phyloP scores from a whole-genome alignment of 2,329 filamentous ascomycete genomes.

The Curvularia hawaiiensis region DNA sequence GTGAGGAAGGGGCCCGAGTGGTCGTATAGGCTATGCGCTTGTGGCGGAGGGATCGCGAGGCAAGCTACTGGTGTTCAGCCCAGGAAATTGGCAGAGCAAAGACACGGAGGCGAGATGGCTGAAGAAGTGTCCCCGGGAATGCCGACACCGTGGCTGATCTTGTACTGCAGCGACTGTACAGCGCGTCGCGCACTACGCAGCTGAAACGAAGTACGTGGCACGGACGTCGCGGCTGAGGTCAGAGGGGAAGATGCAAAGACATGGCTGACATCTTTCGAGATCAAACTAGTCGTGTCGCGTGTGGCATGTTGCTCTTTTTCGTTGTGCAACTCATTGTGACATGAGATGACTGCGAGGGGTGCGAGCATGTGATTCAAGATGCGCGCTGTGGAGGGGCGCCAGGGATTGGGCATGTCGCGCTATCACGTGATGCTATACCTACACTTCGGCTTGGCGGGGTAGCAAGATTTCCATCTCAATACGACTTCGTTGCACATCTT shows the following conservation, averaged over 20 bases:
- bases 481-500: not conserved
- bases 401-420: slow-evolving; percentile 1
- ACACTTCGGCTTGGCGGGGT: not conserved
- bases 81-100: not conserved
- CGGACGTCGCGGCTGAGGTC: slow-evolving; percentile 24
- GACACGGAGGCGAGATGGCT: slow-evolving; percentile 7
- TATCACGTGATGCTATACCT: slow-evolving; percentile 8
- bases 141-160: slow-evolving; percentile 26
- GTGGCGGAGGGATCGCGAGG: not conserved
- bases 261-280: not conserved
- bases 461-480: not conserved
- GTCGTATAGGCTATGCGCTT: slow-evolving; percentile 3
- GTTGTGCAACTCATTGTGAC: slow-evolving; percentile 1
- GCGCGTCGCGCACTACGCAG: slow-evolving; percentile 22
- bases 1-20: not conserved
- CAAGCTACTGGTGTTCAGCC: not conserved
- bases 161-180: slow-evolving; percentile 23
- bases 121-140: slow-evolving; percentile 8
- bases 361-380: not conserved
- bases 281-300: not conserved
- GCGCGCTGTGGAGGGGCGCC: not conserved
- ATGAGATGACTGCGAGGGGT: not conserved
- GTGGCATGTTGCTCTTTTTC: not conserved
- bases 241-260: slow-evolving; percentile 4
- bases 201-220: slow-evolving; percentile 39